A percentile compares a stretch with the other conserved stretches of the same genome.
These are phyloP conservation scores for Phialophora macrospora DNA, from an alignment of 2,329 filamentous ascomycete genomes.

Conservation along the genomic window DNA sequence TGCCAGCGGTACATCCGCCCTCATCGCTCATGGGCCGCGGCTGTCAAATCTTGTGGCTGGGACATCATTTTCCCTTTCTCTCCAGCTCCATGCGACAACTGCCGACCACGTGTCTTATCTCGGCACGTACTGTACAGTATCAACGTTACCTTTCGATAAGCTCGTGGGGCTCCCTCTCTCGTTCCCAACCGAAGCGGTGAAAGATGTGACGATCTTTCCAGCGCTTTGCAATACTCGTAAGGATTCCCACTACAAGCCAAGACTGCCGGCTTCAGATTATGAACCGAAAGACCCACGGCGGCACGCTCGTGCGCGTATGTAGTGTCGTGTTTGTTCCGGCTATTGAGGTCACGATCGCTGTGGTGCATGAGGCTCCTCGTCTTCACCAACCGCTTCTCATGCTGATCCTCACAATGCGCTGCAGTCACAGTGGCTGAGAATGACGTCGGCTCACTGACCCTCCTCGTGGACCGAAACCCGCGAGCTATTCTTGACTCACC, in stretches of 20 bases:
- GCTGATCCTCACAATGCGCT: not conserved
- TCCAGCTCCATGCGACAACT: not conserved
- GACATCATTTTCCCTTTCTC: not conserved
- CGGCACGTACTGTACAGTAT: slow-evolving; percentile 6
- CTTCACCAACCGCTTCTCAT: slow-evolving; percentile 12
- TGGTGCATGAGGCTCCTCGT: slow-evolving; percentile 13
- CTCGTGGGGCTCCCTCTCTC: not conserved
- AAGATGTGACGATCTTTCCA: not conserved
- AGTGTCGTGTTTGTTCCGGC: not conserved
- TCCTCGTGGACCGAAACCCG: slow-evolving; percentile 1
- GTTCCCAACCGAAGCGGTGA: not conserved
- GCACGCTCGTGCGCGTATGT: not conserved
- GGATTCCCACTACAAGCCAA: not conserved
- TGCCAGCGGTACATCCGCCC: not conserved
- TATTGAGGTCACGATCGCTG: slow-evolving; percentile 19
- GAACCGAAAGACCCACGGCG: slow-evolving; percentile 3
- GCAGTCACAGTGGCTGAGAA: slow-evolving; percentile 12
- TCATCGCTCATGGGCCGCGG: not conserved
- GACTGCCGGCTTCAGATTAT: slow-evolving; percentile 5
- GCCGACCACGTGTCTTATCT: slow-evolving; percentile 2
- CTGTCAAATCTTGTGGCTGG: not conserved
- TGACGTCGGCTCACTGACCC: slow-evolving; percentile 20
- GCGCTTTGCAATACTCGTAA: not conserved
- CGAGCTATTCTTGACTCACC: slow-evolving; percentile 22
- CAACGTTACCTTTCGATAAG: not conserved